Evolutionary conservation across 352 stramenopile species (phyloP).

Genomic region (Phytophthora fragariae): DNA sequence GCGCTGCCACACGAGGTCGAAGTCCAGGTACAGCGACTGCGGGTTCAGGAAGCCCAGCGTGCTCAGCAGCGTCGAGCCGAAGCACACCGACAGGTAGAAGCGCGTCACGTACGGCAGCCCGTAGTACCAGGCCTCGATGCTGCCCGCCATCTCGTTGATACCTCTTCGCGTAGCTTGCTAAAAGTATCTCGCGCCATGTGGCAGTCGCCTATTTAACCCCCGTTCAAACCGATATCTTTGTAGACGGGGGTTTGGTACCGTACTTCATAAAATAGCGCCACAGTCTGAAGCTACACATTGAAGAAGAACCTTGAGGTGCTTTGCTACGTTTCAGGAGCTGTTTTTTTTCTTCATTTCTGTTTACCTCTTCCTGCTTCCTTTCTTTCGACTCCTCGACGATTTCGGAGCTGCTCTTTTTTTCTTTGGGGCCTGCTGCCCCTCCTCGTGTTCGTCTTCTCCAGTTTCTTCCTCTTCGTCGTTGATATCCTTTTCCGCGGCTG

Average conservation of each 20-base stretch:
- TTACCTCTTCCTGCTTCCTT: conserved; percentile 57
- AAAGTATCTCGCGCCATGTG: conserved; percentile 12
- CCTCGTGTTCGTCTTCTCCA: conserved; percentile 31
- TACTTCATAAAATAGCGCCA: too few relatives aligned
- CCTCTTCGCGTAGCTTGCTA: not conserved
- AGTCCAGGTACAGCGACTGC: conserved; percentile 86
- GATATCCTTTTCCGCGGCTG: conserved; percentile 29
- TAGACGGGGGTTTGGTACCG: too few relatives aligned
- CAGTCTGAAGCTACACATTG: too few relatives aligned
- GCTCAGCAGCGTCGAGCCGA: conserved; percentile 82
- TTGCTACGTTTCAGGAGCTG: too few relatives aligned
- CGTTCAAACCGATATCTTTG: not conserved
- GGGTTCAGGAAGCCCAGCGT: conserved; percentile 84
- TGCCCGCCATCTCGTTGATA: conserved; percentile 58
- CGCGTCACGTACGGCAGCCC: conserved; percentile 84
- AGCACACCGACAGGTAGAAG: conserved; percentile 87
- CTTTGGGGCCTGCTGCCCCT: conserved; percentile 29
- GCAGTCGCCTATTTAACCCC: not conserved
- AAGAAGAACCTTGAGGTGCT: too few relatives aligned
- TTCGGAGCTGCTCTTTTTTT: conserved; percentile 45
- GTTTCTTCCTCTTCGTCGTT: conserved; percentile 32
- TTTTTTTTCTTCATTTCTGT: not conserved
- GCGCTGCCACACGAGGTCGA: conserved; percentile 84
- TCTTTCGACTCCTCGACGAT: conserved; percentile 53
- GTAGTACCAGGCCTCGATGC: conserved; percentile 89